Base-by-base conservation (phyloP, 495 filamentous ascomycete species). In the Opeltia flavorubescens region DNA sequence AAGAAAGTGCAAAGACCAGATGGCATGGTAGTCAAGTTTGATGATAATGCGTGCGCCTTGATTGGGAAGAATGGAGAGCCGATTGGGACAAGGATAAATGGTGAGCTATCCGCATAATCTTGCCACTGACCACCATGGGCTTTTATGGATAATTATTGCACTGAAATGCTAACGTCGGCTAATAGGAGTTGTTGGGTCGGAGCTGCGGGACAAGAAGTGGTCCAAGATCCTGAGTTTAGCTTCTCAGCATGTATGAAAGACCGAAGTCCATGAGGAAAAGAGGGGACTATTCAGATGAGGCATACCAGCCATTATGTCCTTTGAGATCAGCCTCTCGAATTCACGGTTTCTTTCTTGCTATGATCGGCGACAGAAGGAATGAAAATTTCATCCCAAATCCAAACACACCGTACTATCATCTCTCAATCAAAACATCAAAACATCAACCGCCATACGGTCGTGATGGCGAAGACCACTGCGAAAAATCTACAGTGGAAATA, bases 11-110 rank as follows among this genome's bases (percentile, higher is more conserved):
- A 88, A 59, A 72, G 91, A 30, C 72, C 75, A 5, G 91, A 99
- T 68, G 91, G 91, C 24, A 86, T 81, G 56, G 75, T 89, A 33
- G 80, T 99, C 36, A 77, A 78, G 36, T 99, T 96, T 65, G 91
- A 91, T 68, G 91, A 99, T 60, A 99, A 96, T 68, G 91, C 91
- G 15, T 99, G 91, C 61, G 93, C 96, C 24, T 65, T 99, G 60
- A 83, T 99, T 62, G 95, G 93, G 65, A 99, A 99, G 74, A 74
- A 85, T 5, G 93, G 93, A 3, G 91, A 99, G 61, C 93, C 91
- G 6, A 80, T 99, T 54, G 91, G 91, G 44, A 87, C 85, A 3
- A 79, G 91, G 61, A 76, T 99, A 68, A 96, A 83, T 64, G 81
- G 82, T 83, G 41, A 55, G 72, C 68, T 24, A 11, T 39, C 21